Evolutionary conservation across 495 filamentous ascomycete genomes (phyloP), one percentile per base, ranked within the genome.

Genomic region (Annulohypoxylon nitens): DNA sequence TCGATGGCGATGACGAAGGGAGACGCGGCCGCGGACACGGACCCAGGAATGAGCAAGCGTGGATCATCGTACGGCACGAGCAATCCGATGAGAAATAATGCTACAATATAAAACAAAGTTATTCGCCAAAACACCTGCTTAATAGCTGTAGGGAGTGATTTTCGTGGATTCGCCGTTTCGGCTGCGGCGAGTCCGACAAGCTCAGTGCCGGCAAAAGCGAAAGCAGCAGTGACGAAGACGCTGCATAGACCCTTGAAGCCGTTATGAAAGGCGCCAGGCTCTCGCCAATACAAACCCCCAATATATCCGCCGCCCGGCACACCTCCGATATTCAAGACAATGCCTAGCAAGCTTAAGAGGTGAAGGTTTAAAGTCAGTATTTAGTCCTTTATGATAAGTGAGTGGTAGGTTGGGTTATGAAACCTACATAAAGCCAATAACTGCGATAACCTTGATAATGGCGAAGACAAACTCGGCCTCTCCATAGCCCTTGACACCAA

Each of bases 121-220:
- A 97, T 97, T 77, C 94, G 91, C 94, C 94, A 97, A 81, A 97
- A 97, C 39, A 97, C 94, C 80, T 97, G 94, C 79, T 97, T 97
- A 75, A 95, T 89, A 48, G 94, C 94, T 0, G 90, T 92, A 0
- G 94, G 94, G 5, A 97, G 87, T 12, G 92, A 92, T 76, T 95
- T 97, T 68, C 93, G 89, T 9, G 94, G 94, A 78, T 97, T 97
- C 4, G 88, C 89, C 2, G 93, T 94, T 77, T 97, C 94, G 43
- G 94, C 94, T 43, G 93, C 93, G 30, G 94, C 93, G 37, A 97
- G 87, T 61, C 94, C 95, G 60, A 97, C 94, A n/a, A 98, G 83
- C 78, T 98, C 95, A 10, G 94, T 98, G 48, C 95, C 95, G 4
- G 93, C 88, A 74, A 97, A 98, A 63, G 95, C 90, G 76, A 98